A percentile compares a stretch with the other conserved stretches of the same genome.
These are phyloP conservation scores for Hylodesmum podocarpum DNA, from an alignment of 306 rosid genomes.

Conservation along the genomic window DNA sequence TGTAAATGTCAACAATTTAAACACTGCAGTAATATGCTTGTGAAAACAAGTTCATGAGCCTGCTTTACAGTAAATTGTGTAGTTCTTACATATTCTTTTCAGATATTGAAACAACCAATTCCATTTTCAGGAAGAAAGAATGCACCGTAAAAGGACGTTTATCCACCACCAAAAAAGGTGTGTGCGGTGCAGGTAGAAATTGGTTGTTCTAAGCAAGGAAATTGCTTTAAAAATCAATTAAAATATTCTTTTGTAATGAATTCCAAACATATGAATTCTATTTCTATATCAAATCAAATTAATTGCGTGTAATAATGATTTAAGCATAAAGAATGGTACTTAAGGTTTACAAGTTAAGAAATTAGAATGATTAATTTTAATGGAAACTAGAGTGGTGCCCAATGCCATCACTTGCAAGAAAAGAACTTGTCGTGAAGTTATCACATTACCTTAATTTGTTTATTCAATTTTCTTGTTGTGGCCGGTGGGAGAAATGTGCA, in stretches of 20 bases:
- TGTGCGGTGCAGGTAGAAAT: too few relatives aligned
- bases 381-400: neutral
- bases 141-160: neutral
- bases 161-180: neutral
- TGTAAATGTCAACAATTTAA: too few relatives aligned
- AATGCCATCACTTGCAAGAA: conserved; percentile 30
- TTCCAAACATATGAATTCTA: neutral
- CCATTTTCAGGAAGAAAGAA: neutral
- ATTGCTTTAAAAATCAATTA: neutral
- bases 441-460: neutral
- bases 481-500: conserved; percentile 1
- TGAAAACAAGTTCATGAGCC: too few relatives aligned
- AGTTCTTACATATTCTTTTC: neutral
- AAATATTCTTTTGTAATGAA: neutral
- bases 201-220: neutral
- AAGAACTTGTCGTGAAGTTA: conserved; percentile 9
- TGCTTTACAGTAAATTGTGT: too few relatives aligned
- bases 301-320: neutral
- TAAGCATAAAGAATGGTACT: neutral
- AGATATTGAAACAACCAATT: neutral
- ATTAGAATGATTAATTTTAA: neutral
- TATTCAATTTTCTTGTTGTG: neutral
- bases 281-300: neutral
- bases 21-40: neutral
- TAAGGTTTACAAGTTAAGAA: neutral